These are phyloP conservation scores for Chenopodium formosanum DNA, from an alignment of 148 eudicot species.

Conservation along the genomic window DNA sequence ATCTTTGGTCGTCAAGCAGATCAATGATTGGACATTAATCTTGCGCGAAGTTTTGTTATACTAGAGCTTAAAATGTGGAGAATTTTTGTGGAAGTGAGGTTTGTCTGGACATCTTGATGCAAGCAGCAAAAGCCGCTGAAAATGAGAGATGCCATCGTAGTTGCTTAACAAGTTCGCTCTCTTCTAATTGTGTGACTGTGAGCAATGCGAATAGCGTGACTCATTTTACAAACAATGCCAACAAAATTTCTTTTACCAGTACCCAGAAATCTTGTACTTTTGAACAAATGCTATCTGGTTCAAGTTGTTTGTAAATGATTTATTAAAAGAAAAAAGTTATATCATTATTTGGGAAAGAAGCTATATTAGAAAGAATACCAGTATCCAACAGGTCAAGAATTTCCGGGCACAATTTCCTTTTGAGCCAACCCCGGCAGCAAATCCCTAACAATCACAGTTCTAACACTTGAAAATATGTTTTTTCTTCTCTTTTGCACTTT, in stretches of 20 bases:
- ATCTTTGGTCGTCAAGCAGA: too few relatives aligned
- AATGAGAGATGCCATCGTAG: too few relatives aligned
- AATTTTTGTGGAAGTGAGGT: not conserved
- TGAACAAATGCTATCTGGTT: too few relatives aligned
- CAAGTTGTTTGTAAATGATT: not conserved
- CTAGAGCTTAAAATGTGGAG: too few relatives aligned
- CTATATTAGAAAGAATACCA: conserved; percentile 1
- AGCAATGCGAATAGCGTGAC: not conserved
- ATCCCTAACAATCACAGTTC: not conserved
- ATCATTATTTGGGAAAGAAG: not conserved
- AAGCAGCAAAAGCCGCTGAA: not conserved
- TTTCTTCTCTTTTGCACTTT: not conserved
- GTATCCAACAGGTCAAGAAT: not conserved
- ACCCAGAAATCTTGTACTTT: too few relatives aligned
- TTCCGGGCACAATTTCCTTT: not conserved
- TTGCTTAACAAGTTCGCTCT: not conserved
- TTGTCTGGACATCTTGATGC: too few relatives aligned
- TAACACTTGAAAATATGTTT: not conserved
- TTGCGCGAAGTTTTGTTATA: too few relatives aligned
- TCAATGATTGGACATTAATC: too few relatives aligned
- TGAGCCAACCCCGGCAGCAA: not conserved
- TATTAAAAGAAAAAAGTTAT: too few relatives aligned
- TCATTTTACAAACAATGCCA: too few relatives aligned
- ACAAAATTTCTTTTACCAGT: too few relatives aligned
- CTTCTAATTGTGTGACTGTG: not conserved